Evolutionary conservation across 768 basidiomycete species (phyloP).

Genomic region (Hysterangium stoloniferum): DNA sequence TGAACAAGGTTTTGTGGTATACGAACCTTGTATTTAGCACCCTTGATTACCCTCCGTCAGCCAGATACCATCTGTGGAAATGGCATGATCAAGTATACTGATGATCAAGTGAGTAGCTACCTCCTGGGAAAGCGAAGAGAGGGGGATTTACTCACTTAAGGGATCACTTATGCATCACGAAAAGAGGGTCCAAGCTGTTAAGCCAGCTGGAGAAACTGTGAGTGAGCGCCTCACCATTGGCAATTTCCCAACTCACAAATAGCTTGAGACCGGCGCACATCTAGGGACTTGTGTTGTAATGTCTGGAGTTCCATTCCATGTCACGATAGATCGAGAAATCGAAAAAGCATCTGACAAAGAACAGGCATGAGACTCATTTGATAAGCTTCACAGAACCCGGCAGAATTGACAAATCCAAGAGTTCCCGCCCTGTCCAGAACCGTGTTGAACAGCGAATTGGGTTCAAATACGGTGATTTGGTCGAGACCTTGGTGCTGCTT

Average conservation of each 20-base stretch:
- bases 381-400: conserved; percentile 53
- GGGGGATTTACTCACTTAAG: too few species aligned
- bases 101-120: not conserved
- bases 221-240: too few species aligned
- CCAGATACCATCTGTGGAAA: conserved; percentile 38
- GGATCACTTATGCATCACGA: conserved; percentile 56
- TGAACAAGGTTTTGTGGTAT: too few species aligned
- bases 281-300: conserved; percentile 45
- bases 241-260: conserved; percentile 53
- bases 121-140: conserved; percentile 8
- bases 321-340: not conserved
- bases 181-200: conserved; percentile 52
- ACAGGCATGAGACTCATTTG: conserved; percentile 17
- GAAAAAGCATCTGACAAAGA: not conserved
- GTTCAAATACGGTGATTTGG: conserved; percentile 44
- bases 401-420: conserved; percentile 51
- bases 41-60: too few species aligned
- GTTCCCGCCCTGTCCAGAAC: conserved; percentile 44
- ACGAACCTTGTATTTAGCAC: too few species aligned
- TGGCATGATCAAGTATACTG: conserved; percentile 45
- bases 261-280: conserved; percentile 56
- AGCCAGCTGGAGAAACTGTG: conserved; percentile 42
- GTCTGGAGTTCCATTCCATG: conserved; percentile 40
- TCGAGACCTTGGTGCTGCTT: conserved; percentile 35
- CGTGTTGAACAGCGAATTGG: conserved; percentile 49